These are phyloP conservation scores for Aspergillus panamensis DNA, from an alignment of 495 filamentous ascomycete genomes.

Conservation along the genomic window DNA sequence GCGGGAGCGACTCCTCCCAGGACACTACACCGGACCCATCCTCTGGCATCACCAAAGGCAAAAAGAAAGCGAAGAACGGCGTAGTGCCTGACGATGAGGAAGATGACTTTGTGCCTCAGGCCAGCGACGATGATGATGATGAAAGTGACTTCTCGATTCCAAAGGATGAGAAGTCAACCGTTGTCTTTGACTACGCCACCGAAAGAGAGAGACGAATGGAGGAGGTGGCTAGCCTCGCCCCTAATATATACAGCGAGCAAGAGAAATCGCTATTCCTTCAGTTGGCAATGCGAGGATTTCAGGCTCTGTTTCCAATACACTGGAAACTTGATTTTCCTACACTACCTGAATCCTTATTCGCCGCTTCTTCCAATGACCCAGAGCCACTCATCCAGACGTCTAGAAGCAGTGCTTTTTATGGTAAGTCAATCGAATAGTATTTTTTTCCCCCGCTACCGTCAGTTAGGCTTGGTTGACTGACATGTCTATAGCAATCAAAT, in stretches of 20 bases:
- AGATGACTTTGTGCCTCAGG: not conserved
- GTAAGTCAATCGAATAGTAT: slow-evolving; percentile 19
- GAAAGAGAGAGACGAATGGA: slow-evolving; percentile 33
- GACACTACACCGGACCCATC: not conserved
- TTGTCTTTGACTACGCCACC: slow-evolving; percentile 28
- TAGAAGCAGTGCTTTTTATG: slow-evolving; percentile 34
- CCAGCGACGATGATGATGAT: not conserved
- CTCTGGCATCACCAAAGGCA: not conserved
- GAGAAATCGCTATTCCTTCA: slow-evolving; percentile 54
- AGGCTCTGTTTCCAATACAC: slow-evolving; percentile 51
- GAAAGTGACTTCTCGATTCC: slow-evolving; percentile 11
- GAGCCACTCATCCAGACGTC: slow-evolving; percentile 47
- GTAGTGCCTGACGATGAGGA: not conserved
- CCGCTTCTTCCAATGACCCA: slow-evolving; percentile 29
- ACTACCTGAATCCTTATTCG: slow-evolving; percentile 57
- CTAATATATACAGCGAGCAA: slow-evolving; percentile 42
- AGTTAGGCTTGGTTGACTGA: not conserved
- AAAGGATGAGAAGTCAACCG: slow-evolving; percentile 20
- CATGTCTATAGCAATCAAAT: slow-evolving; percentile 31
- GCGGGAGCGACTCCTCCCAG: no score
- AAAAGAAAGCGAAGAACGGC: not conserved
- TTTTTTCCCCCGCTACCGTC: not conserved
- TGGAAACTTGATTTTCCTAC: slow-evolving; percentile 62
- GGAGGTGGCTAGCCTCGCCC: slow-evolving; percentile 25
- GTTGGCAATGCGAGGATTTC: slow-evolving; percentile 55